Evolutionary conservation across 2,329 filamentous ascomycete species (phyloP).

Genomic region (Stachybotrys chlorohalonatus): DNA sequence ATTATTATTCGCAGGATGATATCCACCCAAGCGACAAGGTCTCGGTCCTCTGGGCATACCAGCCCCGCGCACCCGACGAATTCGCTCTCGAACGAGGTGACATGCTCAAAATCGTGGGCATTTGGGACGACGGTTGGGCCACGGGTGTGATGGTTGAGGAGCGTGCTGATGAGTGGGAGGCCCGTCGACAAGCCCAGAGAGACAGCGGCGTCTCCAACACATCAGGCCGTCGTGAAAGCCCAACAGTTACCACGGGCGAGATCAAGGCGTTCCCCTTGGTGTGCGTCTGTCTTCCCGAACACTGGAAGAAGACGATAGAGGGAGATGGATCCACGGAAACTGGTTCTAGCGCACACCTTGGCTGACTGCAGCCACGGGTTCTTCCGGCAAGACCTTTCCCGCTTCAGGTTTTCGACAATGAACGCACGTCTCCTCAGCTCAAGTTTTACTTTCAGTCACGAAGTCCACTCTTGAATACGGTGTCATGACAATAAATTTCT

Average conservation of each 20-base stretch:
- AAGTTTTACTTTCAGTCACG: slow-evolving; percentile 8
- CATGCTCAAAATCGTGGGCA: slow-evolving; percentile 96
- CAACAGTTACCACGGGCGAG: slow-evolving; percentile 60
- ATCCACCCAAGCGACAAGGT: slow-evolving; percentile 89
- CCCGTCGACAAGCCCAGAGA: slow-evolving; percentile 64
- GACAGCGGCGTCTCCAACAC: slow-evolving; percentile 91
- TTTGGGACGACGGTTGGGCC: slow-evolving; percentile 99
- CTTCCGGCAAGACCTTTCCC: slow-evolving; percentile 10
- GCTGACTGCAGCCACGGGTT: slow-evolving; percentile 9
- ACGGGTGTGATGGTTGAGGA: slow-evolving; percentile 81
- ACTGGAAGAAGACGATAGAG: slow-evolving; percentile 95
- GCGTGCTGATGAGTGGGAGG: slow-evolving; percentile 82
- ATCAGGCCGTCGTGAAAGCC: slow-evolving; percentile 51
- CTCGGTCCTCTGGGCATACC: slow-evolving; percentile 91
- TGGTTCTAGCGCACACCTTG: slow-evolving; percentile 33
- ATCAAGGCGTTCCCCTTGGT: slow-evolving; percentile 98
- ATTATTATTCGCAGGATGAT: slow-evolving; percentile 96
- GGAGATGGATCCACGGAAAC: slow-evolving; percentile 67
- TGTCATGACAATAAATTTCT: slow-evolving; percentile 8
- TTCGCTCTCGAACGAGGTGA: slow-evolving; percentile 90
- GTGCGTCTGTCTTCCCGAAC: slow-evolving; percentile 88
- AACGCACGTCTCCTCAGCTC: background rate
- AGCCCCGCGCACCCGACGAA: slow-evolving; percentile 86
- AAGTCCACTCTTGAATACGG: slow-evolving; percentile 16
- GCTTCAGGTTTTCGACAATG: background rate